Base-by-base conservation (phyloP, 2,329 filamentous ascomycete genomes). In the Colletotrichum aenigma region DNA sequence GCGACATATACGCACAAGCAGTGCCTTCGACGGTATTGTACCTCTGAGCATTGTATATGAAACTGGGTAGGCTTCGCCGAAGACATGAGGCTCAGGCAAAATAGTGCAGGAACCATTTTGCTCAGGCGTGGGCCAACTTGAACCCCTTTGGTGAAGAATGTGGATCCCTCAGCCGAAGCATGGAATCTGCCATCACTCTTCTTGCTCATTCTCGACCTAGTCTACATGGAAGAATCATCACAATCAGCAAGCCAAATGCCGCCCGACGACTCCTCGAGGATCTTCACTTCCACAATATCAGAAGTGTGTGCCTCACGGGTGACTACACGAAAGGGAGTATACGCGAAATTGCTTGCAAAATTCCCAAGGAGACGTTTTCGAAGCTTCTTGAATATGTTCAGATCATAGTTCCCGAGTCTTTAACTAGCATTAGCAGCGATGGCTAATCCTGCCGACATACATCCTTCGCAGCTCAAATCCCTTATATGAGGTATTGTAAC, bases 391-490 rank as follows among this genome's bases (percentile, higher is more conserved):
- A n/a, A 1, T 21, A 21, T 48, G 5, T 43, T 2, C 38, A 48
- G 12, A n/a, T 12, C 8, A 43, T 4, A 18, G 8, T 18, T 16
- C 16, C 36, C 4, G 1, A 43, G 4, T 43, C 36, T 10, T 43
- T 43, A 0, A 0, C 1, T 0, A 43, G 16, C 36, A 43, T 43
- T 18, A 18, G 16, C 36, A 43, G 7, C 8, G 2, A 18, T 4
- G 36, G 7, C 4, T 5, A 8, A 18, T 18, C 36, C 16, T 38
- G 36, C 4, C 16, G 16, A 0, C 16, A 0, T 2, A 43, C 0
- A 36, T 36, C 34, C 34, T 36, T 0, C 13, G 13, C 13, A 36
- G 13, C 34, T 36, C 13, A 15, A 36, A 4, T 36, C 13, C 34
- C 13, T 15, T 15, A 36, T 4, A 15, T 36, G 15, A 36, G 32